Conservation (phyloP, 1,139 yeast genomes). For the Kodamaea alishanica region DNA sequence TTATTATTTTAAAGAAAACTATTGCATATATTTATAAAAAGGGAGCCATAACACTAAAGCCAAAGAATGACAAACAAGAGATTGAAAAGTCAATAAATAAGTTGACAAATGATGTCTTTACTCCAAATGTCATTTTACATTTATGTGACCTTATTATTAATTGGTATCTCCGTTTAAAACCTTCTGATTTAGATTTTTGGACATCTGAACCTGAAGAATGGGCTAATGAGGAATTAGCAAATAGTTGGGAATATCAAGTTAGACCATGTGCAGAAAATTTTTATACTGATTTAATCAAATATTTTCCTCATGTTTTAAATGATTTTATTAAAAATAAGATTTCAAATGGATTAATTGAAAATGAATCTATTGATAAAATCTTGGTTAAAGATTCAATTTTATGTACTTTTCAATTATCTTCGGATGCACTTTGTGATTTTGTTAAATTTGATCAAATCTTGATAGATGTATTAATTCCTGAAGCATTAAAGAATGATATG, state of each 20-base stretch:
- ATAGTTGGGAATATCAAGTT: constrained; percentile 80
- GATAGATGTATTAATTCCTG: constrained; percentile 61
- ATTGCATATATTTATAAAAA: constrained; percentile 60
- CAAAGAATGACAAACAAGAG: constrained; percentile 59
- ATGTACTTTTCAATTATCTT: constrained; percentile 76
- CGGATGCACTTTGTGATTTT: constrained; percentile 59
- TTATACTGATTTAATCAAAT: constrained; percentile 68
- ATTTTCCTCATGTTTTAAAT: constrained; percentile 59
- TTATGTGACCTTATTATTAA: constrained; percentile 64
- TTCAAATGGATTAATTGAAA: constrained; percentile 43
- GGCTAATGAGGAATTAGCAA: constrained; percentile 74
- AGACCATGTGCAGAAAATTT: constrained; percentile 87
- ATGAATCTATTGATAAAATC: constrained; percentile 45
- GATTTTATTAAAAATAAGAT: constrained; percentile 63
- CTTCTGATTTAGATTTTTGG: constrained; percentile 81
- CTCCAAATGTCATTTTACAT: constrained; percentile 50
- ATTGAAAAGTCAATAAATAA: constrained; percentile 53
- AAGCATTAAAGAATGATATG: constrained; percentile 46
- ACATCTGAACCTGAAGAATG: constrained; percentile 85
- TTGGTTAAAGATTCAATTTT: constrained; percentile 75
- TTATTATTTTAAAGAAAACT: constrained; percentile 61
- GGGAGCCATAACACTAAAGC: constrained; percentile 65
- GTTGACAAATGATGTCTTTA: constrained; percentile 54
- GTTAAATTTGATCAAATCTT: constrained; percentile 64
- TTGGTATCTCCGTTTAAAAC: constrained; percentile 70